Evolutionary conservation across 495 filamentous ascomycete species (phyloP), one percentile per base, ranked within the genome.

Genomic region (Friedmanniomyces simplex): DNA sequence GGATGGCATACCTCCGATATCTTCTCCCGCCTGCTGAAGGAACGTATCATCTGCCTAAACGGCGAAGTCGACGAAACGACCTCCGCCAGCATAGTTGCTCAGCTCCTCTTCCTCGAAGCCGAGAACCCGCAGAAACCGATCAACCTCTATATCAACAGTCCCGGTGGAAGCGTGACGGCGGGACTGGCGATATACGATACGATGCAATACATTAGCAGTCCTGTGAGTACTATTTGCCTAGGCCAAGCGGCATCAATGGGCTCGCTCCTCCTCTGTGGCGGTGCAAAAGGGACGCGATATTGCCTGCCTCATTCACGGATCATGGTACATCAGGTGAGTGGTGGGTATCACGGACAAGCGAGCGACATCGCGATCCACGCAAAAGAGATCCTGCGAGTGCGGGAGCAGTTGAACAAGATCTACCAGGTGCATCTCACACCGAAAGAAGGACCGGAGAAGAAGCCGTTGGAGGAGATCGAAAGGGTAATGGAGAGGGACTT

Each of bases 121-220:
- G 93, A 96, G 65, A 88, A 88, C 72, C 93, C 91, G 6, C 75
- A 89, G 58, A 96, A 95, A 69, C 83, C 89, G 28, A 96, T 98
- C 55, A 89, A 87, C 56, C 86, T 98, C 63, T 98, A 98, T 72
- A 97, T 98, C 72, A 94, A 98, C 72, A 91, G 88, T 0, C 94
- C 94, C 2, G 93, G 93, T 28, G 93, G 93, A 32, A 89, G 85
- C n/a, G 93, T 98, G 39, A 96, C 91, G 52, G 90, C 88, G 0
- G 87, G 93, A 6, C 79, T 98, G 28, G 91, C 93, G 47, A 96
- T 98, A 67, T 98, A 98, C 76, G 93, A 98, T 71, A 97, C 94
- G 50, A 98, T 98, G 91, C 84, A 84, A 58, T 98, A 97, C 73
- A 97, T 98, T 72, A 82, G 82, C 58, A 86, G 87, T 4, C 88